Conservation (phyloP, 2,329 filamentous ascomycete genomes). For the Colletotrichum noveboracense region DNA sequence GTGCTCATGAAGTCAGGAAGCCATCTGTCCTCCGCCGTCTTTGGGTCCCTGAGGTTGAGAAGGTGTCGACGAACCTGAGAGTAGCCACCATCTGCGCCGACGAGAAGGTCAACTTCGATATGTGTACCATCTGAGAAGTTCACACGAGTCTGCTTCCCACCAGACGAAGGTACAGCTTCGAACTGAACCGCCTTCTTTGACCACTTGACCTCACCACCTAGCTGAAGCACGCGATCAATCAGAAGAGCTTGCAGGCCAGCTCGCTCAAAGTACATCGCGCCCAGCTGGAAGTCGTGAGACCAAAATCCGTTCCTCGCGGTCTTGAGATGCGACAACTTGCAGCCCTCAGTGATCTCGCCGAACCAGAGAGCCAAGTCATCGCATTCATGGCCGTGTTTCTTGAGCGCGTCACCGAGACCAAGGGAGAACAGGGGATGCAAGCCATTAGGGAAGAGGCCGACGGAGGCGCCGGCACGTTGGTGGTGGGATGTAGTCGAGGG, state of each 20-base stretch:
- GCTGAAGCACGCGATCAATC: constrained; percentile 17
- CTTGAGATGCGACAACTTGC: not conserved
- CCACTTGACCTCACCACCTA: constrained; percentile 25
- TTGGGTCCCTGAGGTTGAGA: constrained; percentile 15
- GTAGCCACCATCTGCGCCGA: constrained; percentile 28
- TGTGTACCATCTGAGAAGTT: not conserved
- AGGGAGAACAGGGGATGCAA: constrained; percentile 24
- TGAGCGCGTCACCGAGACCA: constrained; percentile 22
- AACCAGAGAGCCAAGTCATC: constrained; percentile 7
- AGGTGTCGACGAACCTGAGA: constrained; percentile 25
- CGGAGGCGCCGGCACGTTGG: constrained; percentile 26
- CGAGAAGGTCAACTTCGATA: constrained; percentile 22
- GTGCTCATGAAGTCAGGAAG: constrained; percentile 26
- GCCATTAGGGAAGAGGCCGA: constrained; percentile 27
- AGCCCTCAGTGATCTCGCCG: not conserved
- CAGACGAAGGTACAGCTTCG: not conserved
- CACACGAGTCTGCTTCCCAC: not conserved
- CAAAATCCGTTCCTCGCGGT: constrained; percentile 20
- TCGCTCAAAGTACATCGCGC: constrained; percentile 26
- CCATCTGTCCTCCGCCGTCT: constrained; percentile 23
- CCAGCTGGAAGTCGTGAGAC: constrained; percentile 24
- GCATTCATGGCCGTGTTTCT: not conserved
- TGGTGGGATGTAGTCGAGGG: not conserved
- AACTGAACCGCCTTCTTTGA: constrained; percentile 18
- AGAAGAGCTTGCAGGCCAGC: constrained; percentile 23